Conservation (phyloP, 129 eudicot genomes). For the Arctium minus region DNA sequence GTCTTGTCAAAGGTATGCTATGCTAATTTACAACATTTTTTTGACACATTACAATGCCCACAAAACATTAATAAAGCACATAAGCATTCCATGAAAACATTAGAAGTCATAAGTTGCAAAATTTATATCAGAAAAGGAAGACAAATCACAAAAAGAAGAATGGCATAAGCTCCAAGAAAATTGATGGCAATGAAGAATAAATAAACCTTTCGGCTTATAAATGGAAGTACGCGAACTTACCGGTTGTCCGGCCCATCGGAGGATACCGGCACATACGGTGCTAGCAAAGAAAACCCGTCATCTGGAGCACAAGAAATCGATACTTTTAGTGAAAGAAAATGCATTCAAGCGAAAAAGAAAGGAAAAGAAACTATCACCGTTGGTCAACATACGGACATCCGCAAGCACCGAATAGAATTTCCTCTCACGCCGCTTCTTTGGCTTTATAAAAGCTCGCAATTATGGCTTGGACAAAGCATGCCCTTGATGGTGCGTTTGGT, state of each 20-base stretch:
- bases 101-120: neutral
- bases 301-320: neutral
- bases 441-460: neutral
- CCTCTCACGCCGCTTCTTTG: neutral
- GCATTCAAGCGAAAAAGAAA: neutral
- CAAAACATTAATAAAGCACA: neutral
- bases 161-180: neutral
- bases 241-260: neutral
- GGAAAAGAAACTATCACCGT: neutral
- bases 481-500: too few species aligned
- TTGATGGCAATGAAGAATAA: neutral
- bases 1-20: too few species aligned
- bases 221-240: neutral
- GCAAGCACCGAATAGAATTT: neutral
- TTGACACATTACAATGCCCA: too few species aligned
- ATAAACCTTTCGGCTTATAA: neutral
- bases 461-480: too few species aligned
- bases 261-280: neutral
- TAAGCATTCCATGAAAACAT: neutral
- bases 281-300: conserved; percentile 15
- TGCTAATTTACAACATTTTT: too few species aligned
- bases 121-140: neutral
- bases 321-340: neutral
- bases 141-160: neutral
- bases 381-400: neutral